phyloP scores from a whole-genome alignment of 164 flowering plant species.

The Piper longum region DNA sequence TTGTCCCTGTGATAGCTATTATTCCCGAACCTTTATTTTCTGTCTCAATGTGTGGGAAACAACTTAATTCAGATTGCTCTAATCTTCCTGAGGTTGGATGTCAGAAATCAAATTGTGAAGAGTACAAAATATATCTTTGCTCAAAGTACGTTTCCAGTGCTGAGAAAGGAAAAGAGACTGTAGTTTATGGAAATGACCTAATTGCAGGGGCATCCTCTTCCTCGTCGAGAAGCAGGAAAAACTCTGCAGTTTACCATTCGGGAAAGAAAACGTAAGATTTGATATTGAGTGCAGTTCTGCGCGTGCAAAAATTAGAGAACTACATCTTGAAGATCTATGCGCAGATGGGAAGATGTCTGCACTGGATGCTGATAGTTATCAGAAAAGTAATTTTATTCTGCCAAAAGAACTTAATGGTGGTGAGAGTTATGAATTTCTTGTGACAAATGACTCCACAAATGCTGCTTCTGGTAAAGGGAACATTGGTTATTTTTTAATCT shows the following conservation, averaged over 20 bases:
- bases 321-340: slow-evolving; percentile 6
- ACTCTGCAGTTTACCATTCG: slow-evolving; percentile 36
- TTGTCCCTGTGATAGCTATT: not conserved
- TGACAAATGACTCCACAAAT: slow-evolving; percentile 10
- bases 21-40: not conserved
- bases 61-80: slow-evolving; percentile 19
- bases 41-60: not conserved
- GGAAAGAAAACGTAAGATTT: slow-evolving; percentile 23
- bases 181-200: slow-evolving; percentile 8
- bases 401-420: not conserved
- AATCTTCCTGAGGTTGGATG: slow-evolving; percentile 25
- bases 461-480: slow-evolving; percentile 14
- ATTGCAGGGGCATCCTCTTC: slow-evolving; percentile 15
- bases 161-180: slow-evolving; percentile 9
- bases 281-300: slow-evolving; percentile 7
- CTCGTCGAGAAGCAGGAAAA: slow-evolving; percentile 21
- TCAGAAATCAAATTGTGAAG: slow-evolving; percentile 20
- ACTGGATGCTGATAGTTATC: not conserved
- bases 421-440: slow-evolving; percentile 3
- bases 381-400: slow-evolving; percentile 6
- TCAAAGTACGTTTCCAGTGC: slow-evolving; percentile 8
- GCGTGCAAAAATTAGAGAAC: slow-evolving; percentile 9
- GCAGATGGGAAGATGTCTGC: slow-evolving; percentile 1
- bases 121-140: slow-evolving; percentile 15
- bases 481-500: slow-evolving; percentile 1